These are phyloP conservation scores for Starmerella gropengiesseri DNA, from an alignment of 805 yeast genomes.

Conservation along the genomic window DNA sequence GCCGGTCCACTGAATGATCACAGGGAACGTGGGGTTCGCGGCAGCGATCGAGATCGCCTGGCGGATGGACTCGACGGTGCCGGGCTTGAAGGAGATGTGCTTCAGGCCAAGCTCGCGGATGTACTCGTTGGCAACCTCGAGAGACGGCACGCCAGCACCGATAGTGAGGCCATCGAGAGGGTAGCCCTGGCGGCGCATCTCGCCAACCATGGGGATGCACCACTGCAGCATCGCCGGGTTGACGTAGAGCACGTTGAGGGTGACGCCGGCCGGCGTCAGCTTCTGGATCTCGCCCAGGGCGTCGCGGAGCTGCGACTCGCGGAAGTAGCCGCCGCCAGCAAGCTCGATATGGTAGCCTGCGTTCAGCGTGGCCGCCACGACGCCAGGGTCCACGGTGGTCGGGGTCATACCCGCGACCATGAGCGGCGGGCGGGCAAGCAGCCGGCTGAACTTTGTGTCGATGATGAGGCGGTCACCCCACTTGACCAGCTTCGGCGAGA, in stretches of 20 bases:
- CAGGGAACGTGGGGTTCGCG: slow-evolving; percentile 93
- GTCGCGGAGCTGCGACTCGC: slow-evolving; percentile 52
- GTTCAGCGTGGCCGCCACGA: slow-evolving; percentile 85
- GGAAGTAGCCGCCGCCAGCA: slow-evolving; percentile 98
- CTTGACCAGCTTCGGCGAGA: slow-evolving; percentile 73
- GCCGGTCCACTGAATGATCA: slow-evolving; percentile 98
- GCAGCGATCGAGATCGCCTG: slow-evolving; percentile 84
- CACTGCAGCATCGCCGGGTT: slow-evolving; percentile 96
- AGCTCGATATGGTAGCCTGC: slow-evolving; percentile 96
- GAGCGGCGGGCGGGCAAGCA: slow-evolving; percentile 88
- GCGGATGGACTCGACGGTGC: slow-evolving; percentile 84
- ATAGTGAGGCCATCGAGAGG: slow-evolving; percentile 93
- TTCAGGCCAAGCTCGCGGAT: slow-evolving; percentile 85
- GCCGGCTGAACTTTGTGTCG: slow-evolving; percentile 85
- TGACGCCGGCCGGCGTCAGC: slow-evolving; percentile 75
- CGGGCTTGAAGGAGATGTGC: slow-evolving; percentile 94
- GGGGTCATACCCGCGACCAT: slow-evolving; percentile 99
- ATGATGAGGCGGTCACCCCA: slow-evolving; percentile 58
- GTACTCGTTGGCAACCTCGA: slow-evolving; percentile 95
- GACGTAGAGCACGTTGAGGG: slow-evolving; percentile 86
- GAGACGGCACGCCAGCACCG: slow-evolving; percentile 99
- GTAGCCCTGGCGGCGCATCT: slow-evolving; percentile 79
- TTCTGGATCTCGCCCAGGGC: slow-evolving; percentile 68
- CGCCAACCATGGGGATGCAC: slow-evolving; percentile 93
- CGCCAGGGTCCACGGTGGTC: slow-evolving; percentile 86